Conservation (phyloP, 345 rosid genomes). For the Hirschfeldia incana region DNA sequence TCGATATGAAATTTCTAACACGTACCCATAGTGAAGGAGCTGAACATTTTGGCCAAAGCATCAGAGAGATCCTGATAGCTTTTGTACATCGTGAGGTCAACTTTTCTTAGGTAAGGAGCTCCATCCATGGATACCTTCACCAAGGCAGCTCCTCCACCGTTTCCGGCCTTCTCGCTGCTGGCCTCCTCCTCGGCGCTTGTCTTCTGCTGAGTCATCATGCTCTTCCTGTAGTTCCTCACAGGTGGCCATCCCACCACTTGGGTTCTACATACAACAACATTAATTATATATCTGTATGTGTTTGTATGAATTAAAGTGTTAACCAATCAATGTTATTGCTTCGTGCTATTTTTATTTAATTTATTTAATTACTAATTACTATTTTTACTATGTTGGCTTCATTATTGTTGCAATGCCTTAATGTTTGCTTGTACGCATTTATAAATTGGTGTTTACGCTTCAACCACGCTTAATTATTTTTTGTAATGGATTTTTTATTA, state of each 20-base stretch:
- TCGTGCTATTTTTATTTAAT: not conserved
- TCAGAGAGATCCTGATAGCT: conserved; percentile 87
- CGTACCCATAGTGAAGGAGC: conserved; percentile 95
- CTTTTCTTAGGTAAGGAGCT: conserved; percentile 93
- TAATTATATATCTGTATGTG: not conserved
- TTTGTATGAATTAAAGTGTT: not conserved
- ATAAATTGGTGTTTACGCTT: conserved; percentile 24
- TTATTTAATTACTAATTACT: not conserved
- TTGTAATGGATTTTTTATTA: not conserved
- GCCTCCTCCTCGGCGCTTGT: conserved; percentile 43
- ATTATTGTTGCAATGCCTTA: not conserved
- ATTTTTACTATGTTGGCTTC: not conserved
- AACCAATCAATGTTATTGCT: not conserved
- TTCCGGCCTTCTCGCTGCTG: conserved; percentile 44
- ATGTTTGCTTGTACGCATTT: conserved; percentile 34
- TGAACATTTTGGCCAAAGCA: conserved; percentile 90
- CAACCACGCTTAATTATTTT: not conserved
- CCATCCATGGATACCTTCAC: conserved; percentile 99
- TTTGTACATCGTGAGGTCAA: conserved; percentile 86
- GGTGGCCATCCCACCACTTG: conserved; percentile 61
- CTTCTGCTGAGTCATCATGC: conserved; percentile 70
- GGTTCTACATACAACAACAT: conserved; percentile 41
- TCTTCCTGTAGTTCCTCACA: conserved; percentile 86
- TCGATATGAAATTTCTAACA: not conserved
- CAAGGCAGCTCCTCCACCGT: conserved; percentile 50